Percentiles rank a stretch among this genome's conserved stretches.
These are phyloP conservation scores for Suillus clintonianus DNA, from an alignment of 768 basidiomycete genomes.

Conservation along the genomic window DNA sequence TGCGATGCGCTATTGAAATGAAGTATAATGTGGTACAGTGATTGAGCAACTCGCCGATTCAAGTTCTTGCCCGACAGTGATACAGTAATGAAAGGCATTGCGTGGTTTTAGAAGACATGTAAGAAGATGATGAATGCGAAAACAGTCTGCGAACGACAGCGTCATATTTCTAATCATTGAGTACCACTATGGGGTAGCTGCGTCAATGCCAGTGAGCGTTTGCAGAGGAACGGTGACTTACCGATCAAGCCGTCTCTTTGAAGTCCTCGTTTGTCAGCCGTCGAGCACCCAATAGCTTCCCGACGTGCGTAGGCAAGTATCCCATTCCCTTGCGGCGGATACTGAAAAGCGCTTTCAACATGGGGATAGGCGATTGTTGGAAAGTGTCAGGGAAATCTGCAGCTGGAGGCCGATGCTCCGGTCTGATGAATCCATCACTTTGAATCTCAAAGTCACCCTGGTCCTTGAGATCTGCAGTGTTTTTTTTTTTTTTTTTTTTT, in stretches of 20 bases:
- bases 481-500: no score
- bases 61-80: no score
- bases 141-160: not conserved
- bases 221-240: not conserved
- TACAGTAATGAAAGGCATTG: no score
- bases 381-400: conserved; percentile 24
- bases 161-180: not conserved
- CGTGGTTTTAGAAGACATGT: no score
- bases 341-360: conserved; percentile 19
- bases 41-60: no score
- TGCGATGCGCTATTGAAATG: conserved; percentile 72
- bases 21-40: not conserved
- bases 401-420: conserved; percentile 4
- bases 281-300: conserved; percentile 36
- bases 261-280: conserved; percentile 29
- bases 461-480: conserved; percentile 44
- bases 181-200: not conserved
- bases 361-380: conserved; percentile 35
- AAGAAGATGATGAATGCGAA: no score
- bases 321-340: conserved; percentile 42
- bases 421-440: conserved; percentile 23
- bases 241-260: not conserved
- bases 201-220: not conserved
- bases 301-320: conserved; percentile 42
- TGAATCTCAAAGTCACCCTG: conserved; percentile 40